Evolutionary conservation across 2,329 filamentous ascomycete genomes (phyloP).

Genomic region (Exophiala alcalophila): DNA sequence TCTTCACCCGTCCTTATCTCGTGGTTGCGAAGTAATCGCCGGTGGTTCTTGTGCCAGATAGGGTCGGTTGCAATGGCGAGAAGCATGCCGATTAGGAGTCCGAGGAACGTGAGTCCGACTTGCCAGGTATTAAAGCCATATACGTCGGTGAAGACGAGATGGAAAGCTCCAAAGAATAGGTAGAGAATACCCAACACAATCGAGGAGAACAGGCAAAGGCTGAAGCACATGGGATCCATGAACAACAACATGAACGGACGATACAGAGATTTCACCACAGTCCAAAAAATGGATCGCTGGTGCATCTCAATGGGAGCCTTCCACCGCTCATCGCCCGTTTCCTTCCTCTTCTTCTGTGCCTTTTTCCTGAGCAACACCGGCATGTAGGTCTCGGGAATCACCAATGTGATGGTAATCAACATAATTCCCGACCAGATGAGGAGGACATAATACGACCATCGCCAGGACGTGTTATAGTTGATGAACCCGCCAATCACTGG

Average conservation of each 20-base stretch:
- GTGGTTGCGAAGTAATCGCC: constrained; percentile 40
- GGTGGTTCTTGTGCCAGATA: constrained; percentile 47
- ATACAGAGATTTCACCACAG: constrained; percentile 56
- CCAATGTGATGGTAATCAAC: constrained; percentile 58
- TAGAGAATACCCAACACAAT: constrained; percentile 43
- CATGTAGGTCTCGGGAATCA: constrained; percentile 80
- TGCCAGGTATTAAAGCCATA: constrained; percentile 39
- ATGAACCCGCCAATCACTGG: constrained; percentile 51
- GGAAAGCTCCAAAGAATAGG: constrained; percentile 43
- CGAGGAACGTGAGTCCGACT: constrained; percentile 45
- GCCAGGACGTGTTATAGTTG: constrained; percentile 66
- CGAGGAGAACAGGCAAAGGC: constrained; percentile 42
- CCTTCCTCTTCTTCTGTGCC: constrained; percentile 61
- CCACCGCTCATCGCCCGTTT: constrained; percentile 69
- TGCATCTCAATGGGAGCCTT: constrained; percentile 67
- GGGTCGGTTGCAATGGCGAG: constrained; percentile 46
- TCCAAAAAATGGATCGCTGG: constrained; percentile 59
- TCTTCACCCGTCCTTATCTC: constrained; percentile 36
- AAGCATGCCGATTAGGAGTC: constrained; percentile 48
- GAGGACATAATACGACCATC: constrained; percentile 75
- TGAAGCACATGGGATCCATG: constrained; percentile 43
- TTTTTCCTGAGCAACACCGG: constrained; percentile 68
- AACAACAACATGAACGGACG: constrained; percentile 47
- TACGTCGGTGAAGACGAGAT: constrained; percentile 41
- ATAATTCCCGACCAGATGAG: constrained; percentile 68